Evolutionary conservation across 805 yeast species (phyloP).

Genomic region (Lachancea waltii): DNA sequence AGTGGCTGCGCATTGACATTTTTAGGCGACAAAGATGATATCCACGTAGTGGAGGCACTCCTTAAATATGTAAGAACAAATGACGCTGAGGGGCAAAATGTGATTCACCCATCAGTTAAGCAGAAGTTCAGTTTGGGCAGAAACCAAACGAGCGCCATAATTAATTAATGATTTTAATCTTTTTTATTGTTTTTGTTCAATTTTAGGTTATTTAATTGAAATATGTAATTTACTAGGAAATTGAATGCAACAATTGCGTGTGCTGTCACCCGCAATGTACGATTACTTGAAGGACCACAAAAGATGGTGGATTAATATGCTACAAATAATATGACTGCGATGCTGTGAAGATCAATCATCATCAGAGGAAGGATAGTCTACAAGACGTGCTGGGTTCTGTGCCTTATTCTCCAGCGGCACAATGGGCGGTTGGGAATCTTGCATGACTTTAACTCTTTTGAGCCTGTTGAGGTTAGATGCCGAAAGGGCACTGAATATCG

Average conservation of each 20-base stretch:
- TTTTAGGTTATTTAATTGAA: too few relatives aligned
- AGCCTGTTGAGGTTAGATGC: conserved; percentile 4
- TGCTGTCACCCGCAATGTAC: too few relatives aligned
- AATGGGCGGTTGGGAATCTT: not conserved
- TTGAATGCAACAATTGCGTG: not conserved
- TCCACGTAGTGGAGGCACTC: conserved; percentile 41
- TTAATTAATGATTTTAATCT: conserved; percentile 10
- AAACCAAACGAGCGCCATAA: conserved; percentile 12
- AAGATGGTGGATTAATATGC: too few relatives aligned
- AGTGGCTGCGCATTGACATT: conserved; percentile 72
- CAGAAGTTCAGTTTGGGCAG: conserved; percentile 16
- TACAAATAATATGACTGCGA: too few relatives aligned
- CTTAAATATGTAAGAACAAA: conserved; percentile 35
- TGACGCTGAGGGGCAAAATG: conserved; percentile 16
- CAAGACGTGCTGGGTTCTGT: conserved; percentile 1
- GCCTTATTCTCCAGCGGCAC: not conserved
- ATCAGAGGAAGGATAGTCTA: conserved; percentile 10
- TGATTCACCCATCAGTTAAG: conserved; percentile 13
- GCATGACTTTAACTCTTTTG: conserved; percentile 6
- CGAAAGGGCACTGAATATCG: conserved; percentile 5
- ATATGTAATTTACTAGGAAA: too few relatives aligned
- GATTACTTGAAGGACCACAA: too few relatives aligned
- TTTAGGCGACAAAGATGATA: conserved; percentile 50
- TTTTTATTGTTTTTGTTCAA: too few relatives aligned
- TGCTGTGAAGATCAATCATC: too few relatives aligned